Conservation (phyloP, 352 stramenopile genomes). For the Phytophthora hibernalis region DNA sequence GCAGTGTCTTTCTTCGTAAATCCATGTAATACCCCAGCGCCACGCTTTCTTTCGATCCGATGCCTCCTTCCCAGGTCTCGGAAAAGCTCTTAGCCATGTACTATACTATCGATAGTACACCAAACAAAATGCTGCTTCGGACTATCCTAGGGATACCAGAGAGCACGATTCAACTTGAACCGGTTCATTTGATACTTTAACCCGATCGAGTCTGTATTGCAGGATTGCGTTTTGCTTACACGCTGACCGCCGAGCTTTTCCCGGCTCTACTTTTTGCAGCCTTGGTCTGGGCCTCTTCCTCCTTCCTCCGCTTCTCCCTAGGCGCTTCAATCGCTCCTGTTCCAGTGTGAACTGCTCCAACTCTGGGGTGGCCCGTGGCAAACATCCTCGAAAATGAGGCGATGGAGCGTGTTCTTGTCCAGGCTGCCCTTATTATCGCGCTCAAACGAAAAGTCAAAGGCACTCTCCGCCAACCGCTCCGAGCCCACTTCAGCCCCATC, state of each 20-base stretch:
- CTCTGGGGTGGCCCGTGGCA: slow-evolving; percentile 71
- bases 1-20: background rate
- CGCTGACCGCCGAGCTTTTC: slow-evolving; percentile 37
- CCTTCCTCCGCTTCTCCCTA: slow-evolving; percentile 33
- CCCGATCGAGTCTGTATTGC: slow-evolving; percentile 15
- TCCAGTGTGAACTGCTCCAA: slow-evolving; percentile 61
- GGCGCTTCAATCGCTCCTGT: slow-evolving; percentile 46
- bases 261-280: slow-evolving; percentile 7
- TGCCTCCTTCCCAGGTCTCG: background rate
- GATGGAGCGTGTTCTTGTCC: slow-evolving; percentile 80
- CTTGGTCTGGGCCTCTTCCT: slow-evolving; percentile 29
- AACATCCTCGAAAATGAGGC: slow-evolving; percentile 88
- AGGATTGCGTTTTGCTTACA: slow-evolving; percentile 24
- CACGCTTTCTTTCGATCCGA: background rate
- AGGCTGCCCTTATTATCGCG: slow-evolving; percentile 60
- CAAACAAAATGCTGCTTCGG: no score
- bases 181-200: slow-evolving; percentile 22
- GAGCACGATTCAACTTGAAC: slow-evolving; percentile 18
- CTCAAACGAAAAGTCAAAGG: slow-evolving; percentile 90
- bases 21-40: no score
- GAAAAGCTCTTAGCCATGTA: no score
- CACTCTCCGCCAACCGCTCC: slow-evolving; percentile 40
- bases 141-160: no score
- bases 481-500: slow-evolving; percentile 53
- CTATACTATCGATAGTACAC: no score